phyloP scores from a whole-genome alignment of 129 eudicot species.

The Centaurea solstitialis region DNA sequence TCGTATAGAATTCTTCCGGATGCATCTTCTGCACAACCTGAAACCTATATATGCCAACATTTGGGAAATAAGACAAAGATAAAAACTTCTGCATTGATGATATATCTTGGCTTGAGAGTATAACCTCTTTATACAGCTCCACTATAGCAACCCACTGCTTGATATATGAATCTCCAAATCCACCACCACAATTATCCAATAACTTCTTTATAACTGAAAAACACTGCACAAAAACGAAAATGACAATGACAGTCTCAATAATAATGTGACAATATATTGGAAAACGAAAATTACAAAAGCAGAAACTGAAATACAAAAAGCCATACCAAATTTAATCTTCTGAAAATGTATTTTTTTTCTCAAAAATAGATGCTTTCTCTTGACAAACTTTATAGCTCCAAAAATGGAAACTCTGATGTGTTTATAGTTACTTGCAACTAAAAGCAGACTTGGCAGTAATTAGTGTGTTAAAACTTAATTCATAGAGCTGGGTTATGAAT shows the following conservation, averaged over 20 bases:
- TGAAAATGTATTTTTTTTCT: neutral
- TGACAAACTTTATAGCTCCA: neutral
- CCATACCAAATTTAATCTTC: neutral
- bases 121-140: slow-evolving; percentile 77
- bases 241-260: neutral
- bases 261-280: neutral
- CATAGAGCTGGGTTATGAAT: neutral
- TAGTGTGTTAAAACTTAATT: neutral
- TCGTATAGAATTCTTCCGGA: slow-evolving; percentile 78
- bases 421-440: neutral
- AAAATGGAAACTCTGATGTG: neutral
- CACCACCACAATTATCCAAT: slow-evolving; percentile 59
- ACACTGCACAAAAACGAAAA: slow-evolving; percentile 56
- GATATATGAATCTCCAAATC: slow-evolving; percentile 60
- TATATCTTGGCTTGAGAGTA: slow-evolving; percentile 14
- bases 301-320: neutral
- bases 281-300: neutral
- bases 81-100: neutral
- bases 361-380: neutral
- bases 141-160: slow-evolving; percentile 78
- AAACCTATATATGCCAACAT: slow-evolving; percentile 47
- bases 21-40: slow-evolving; percentile 52
- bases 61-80: slow-evolving; percentile 20
- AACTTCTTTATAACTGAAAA: slow-evolving; percentile 63
- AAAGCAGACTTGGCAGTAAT: neutral